phyloP scores from a whole-genome alignment of 2,329 filamentous ascomycete genomes.

The Achaetomium macrosporum region DNA sequence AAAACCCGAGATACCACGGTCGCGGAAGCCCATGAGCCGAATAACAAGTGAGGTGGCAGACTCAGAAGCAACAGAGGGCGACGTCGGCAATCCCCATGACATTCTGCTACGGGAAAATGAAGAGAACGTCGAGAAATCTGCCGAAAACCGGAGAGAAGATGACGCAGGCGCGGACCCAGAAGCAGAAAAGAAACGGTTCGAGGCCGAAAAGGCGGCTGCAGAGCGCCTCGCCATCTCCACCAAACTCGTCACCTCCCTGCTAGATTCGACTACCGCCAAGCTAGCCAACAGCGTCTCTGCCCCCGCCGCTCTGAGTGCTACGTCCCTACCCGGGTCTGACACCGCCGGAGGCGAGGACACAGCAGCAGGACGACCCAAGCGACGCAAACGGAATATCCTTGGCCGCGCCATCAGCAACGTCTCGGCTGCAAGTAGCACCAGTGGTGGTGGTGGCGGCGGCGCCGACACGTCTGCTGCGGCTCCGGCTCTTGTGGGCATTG shows the following conservation, averaged over 20 bases:
- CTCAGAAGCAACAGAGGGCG: conserved; percentile 35
- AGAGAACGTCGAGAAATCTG: conserved; percentile 4
- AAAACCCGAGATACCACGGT: conserved; percentile 1
- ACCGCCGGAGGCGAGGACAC: neutral
- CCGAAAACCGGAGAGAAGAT: neutral
- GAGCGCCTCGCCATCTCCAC: conserved; percentile 39
- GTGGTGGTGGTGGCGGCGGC: conserved; percentile 3
- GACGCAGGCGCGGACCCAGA: conserved; percentile 1
- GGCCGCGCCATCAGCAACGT: conserved; percentile 55
- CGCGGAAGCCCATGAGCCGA: conserved; percentile 28
- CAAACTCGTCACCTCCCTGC: conserved; percentile 37
- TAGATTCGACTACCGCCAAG: conserved; percentile 29
- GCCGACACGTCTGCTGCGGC: neutral
- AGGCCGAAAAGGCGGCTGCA: conserved; percentile 22
- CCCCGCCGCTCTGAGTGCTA: neutral
- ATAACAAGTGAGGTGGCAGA: conserved; percentile 38
- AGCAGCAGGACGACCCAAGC: neutral
- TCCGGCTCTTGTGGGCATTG: neutral
- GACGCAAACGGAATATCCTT: conserved; percentile 45
- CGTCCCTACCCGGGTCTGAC: neutral
- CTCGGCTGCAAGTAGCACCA: conserved; percentile 40
- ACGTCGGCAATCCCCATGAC: conserved; percentile 18
- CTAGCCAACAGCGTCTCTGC: conserved; percentile 4
- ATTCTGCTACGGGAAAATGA: conserved; percentile 9
- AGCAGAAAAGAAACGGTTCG: conserved; percentile 6